A percentile compares a stretch with the other conserved stretches of the same genome.
phyloP scores from a whole-genome alignment of 768 basidiomycete genomes.

The Mycena venus region DNA sequence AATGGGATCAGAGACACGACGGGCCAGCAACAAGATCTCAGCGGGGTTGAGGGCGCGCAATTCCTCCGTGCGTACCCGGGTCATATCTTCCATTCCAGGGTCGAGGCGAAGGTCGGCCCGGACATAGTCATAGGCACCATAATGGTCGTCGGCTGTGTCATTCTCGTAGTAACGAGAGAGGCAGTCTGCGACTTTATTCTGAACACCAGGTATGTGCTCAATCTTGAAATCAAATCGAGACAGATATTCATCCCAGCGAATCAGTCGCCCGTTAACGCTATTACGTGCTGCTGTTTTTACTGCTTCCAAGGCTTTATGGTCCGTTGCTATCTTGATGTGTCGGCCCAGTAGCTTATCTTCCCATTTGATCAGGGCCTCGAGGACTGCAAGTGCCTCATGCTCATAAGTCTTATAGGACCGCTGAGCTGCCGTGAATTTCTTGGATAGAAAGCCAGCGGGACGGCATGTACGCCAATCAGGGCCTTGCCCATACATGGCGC shows the following conservation, averaged over 20 bases:
- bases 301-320: neutral
- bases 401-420: constrained; percentile 10
- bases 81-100: neutral
- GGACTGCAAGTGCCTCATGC: neutral
- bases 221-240: neutral
- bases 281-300: neutral
- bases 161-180: neutral
- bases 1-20: neutral
- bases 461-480: neutral
- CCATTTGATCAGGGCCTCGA: neutral
- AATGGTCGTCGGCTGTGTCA: neutral
- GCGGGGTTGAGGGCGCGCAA: fast-evolving
- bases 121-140: neutral
- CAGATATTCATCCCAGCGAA: constrained; percentile 9
- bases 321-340: neutral
- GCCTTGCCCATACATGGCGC: constrained; percentile 3
- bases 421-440: constrained; percentile 4
- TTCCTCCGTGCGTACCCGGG: neutral
- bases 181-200: neutral
- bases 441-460: neutral
- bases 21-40: neutral
- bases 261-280: neutral
- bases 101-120: neutral
- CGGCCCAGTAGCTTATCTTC: neutral
- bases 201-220: neutral